Evolutionary conservation across 2,329 filamentous ascomycete genomes (phyloP), one percentile per base, ranked within the genome.

Genomic region (Arthrobotrys megalospora): DNA sequence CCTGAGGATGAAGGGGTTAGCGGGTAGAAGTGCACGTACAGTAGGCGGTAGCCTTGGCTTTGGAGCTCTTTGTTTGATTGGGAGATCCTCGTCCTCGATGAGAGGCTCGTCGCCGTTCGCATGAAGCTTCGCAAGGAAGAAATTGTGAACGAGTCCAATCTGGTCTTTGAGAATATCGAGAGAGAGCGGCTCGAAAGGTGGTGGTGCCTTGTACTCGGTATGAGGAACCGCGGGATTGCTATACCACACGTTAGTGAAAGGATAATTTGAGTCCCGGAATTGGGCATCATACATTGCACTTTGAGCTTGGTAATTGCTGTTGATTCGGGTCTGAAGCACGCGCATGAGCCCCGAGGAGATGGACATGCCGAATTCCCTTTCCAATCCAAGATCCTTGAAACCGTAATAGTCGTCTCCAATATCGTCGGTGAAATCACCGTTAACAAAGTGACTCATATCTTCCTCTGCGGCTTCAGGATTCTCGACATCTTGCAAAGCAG

Each of bases 361-460:
- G 36, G 95, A 91, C 79, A 96, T 88, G 16, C 94, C 94, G 83
- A 98, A 92, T 83, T 99, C 96, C 81, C 91, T 91, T 82, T 97
- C 94, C 73, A 99, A 88, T 50, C 96, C 96, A 53, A 99, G 89
- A 77, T 97, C 94, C 83, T 94, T 94, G 89, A 99, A 98, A 32
- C 96, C 96, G 83, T 99, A 99, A 88, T 97, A 99, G 85, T 99
- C 96, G 86, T 99, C 96, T 79, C 94, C 95, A 11, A 99, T 92
- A 81, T 99, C 96, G 83, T 97, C 96, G 0, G 96, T 96, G 84
- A 99, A 99, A 84, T 99, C 96, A 79, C 96, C 96, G 53, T 93
- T 93, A 58, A 97, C 91, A 81, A 98, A 99, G 83, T 98, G 96
- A 80, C 99, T 96, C 84, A 94, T 97, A 80, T 94, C 95, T 82